phyloP scores from a whole-genome alignment of 2,329 filamentous ascomycete species.

The Colletotrichum cereale region DNA sequence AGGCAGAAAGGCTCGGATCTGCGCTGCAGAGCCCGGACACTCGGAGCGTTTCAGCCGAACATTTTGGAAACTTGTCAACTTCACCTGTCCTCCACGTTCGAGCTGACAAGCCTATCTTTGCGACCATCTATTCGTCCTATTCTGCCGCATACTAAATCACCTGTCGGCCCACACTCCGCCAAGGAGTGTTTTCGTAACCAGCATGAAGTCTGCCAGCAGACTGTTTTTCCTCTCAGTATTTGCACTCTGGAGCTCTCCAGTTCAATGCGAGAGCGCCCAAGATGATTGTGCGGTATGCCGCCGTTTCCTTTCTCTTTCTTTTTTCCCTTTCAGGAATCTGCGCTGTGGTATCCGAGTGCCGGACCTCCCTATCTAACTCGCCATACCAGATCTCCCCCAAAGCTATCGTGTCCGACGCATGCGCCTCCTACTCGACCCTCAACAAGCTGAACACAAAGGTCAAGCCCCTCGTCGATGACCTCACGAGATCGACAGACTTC shows the following conservation, averaged over 20 bases:
- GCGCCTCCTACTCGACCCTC: constrained; percentile 91
- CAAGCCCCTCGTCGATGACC: constrained; percentile 80
- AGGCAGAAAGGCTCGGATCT: constrained; percentile 9
- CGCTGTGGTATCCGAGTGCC: constrained; percentile 40
- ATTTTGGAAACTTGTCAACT: constrained; percentile 36
- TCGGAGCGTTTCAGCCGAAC: constrained; percentile 32
- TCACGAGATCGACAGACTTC: constrained; percentile 93
- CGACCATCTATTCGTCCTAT: constrained; percentile 12
- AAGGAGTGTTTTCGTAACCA: constrained; percentile 43
- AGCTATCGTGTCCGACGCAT: constrained; percentile 92
- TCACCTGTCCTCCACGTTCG: constrained; percentile 3
- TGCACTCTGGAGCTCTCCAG: constrained; percentile 64
- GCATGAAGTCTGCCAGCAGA: constrained; percentile 66
- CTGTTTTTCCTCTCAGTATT: constrained; percentile 69
- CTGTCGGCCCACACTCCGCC: constrained; percentile 5
- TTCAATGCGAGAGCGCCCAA: constrained; percentile 58
- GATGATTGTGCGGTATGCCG: constrained; percentile 67
- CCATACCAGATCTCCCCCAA: constrained; percentile 82
- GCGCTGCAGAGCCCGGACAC: constrained; percentile 25
- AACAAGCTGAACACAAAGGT: constrained; percentile 85
- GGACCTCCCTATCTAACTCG: constrained; percentile 55
- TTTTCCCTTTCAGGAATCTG: constrained; percentile 37
- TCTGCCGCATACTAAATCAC: constrained; percentile 9
- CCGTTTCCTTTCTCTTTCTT: constrained; percentile 42
- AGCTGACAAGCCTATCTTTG: constrained; percentile 9